A percentile compares a stretch with the other conserved stretches of the same genome.
Conservation (phyloP, 176 grass and related monocot genomes). For the sorghum (Sorghum bicolor) region Sorghum_bicolor_NCBIv3 NC_012873.2:55814501-55815000, state of each 20-base stretch:
- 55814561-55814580: not conserved
- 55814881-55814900: not conserved
- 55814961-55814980: not conserved
- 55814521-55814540: not conserved
- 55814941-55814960: not conserved
- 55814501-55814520: not conserved
- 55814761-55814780: not conserved
- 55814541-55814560: not conserved
- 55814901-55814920: not conserved
- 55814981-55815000: not conserved
- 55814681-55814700: not conserved
- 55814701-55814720: not conserved
- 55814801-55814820: not conserved
- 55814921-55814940: not conserved
- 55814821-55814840: not conserved
- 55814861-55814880: not conserved
- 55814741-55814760: slow-evolving; percentile 32
- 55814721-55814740: not conserved
- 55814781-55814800: too few relatives aligned
- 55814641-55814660: not conserved
- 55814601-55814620: not conserved
- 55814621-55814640: not conserved
- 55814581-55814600: not conserved
- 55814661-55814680: not conserved
- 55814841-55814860: not conserved